Percentiles rank a stretch among this genome's conserved stretches.
phyloP scores from a whole-genome alignment of 2,329 filamentous ascomycete species.

The Colletotrichum eremochloae region DNA sequence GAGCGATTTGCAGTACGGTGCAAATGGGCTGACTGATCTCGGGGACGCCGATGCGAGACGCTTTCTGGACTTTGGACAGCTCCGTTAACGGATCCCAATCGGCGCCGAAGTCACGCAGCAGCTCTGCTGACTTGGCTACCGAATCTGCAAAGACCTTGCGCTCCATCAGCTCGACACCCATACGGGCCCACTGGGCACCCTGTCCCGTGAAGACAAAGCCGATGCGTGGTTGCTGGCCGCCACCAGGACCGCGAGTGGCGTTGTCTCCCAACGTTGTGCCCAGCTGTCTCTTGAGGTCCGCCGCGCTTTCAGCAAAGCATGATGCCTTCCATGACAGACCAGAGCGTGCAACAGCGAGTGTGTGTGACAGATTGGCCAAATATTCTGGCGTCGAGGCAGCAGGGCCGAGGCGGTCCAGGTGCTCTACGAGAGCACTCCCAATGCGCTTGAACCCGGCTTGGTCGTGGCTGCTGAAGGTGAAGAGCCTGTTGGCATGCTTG shows the following conservation, averaged over 20 bases:
- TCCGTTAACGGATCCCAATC: conserved; percentile 25
- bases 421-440: too few species aligned
- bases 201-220: conserved; percentile 44
- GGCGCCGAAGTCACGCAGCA: not conserved
- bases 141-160: conserved; percentile 28
- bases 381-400: too few species aligned
- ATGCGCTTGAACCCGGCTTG: conserved; percentile 24
- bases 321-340: too few species aligned
- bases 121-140: conserved; percentile 44
- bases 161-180: conserved; percentile 40
- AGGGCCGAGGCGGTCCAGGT: too few species aligned
- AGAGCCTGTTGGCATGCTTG: conserved; percentile 8
- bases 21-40: conserved; percentile 51
- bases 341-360: too few species aligned
- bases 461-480: conserved; percentile 27
- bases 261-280: too few species aligned
- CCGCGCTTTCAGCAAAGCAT: too few species aligned
- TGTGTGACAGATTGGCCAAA: too few species aligned
- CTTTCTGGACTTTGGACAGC: not conserved
- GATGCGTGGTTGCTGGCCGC: not conserved
- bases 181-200: conserved; percentile 42
- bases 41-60: conserved; percentile 21
- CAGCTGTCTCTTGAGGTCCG: too few species aligned
- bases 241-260: too few species aligned
- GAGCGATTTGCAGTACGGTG: conserved; percentile 54